phyloP scores from a whole-genome alignment of 768 basidiomycete genomes.

The Obba rivulosa region DNA sequence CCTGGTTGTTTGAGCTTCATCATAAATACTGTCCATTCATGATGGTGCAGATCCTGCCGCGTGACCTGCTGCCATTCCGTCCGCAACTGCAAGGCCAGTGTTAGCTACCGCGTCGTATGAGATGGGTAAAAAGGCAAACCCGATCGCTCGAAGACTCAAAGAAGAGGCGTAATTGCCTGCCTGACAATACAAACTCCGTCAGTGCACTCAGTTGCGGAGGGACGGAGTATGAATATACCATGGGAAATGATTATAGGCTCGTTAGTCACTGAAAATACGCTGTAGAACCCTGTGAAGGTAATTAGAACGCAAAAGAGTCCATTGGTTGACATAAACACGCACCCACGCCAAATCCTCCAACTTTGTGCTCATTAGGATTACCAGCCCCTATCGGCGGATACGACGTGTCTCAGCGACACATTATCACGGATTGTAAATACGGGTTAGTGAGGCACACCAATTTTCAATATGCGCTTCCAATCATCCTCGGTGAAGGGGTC shows the following conservation, averaged over 20 bases:
- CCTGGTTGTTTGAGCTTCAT: constrained; percentile 40
- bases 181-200: no score
- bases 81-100: no score
- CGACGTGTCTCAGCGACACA: not conserved
- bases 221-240: constrained; percentile 9
- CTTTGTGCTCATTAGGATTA: constrained; percentile 48
- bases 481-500: constrained; percentile 40
- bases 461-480: constrained; percentile 44
- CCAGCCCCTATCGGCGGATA: constrained; percentile 40
- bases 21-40: constrained; percentile 40
- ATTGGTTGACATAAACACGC: no score
- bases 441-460: no score
- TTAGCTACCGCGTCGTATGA: not conserved
- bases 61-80: not conserved
- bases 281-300: constrained; percentile 17
- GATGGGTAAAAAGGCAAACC: not conserved
- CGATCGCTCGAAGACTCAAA: constrained; percentile 1
- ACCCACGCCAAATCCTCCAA: constrained; percentile 41
- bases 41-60: not conserved
- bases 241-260: constrained; percentile 23
- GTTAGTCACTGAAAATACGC: constrained; percentile 26
- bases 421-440: no score
- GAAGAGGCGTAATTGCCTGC: not conserved
- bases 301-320: no score
- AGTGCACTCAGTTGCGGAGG: no score